Percentiles rank a stretch among this genome's conserved stretches.
phyloP scores from a whole-genome alignment of 169 alveolate species.

The Eimeria acervulina region DNA sequence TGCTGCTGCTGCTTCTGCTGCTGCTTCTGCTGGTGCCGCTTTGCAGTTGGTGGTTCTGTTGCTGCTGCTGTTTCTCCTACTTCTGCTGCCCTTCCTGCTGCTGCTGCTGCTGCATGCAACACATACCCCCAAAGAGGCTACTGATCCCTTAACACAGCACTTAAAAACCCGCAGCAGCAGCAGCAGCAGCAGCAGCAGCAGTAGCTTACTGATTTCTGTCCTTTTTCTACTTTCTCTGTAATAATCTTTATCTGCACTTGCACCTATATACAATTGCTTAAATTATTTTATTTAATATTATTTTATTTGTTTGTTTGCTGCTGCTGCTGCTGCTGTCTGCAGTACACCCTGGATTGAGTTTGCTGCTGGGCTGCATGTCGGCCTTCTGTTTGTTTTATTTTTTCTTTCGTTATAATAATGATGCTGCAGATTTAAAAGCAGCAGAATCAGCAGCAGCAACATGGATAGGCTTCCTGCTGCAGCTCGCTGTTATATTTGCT shows the following conservation, averaged over 20 bases:
- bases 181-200: not conserved
- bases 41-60: not conserved
- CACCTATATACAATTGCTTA: not conserved
- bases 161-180: not conserved
- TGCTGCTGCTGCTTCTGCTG: not conserved
- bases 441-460: not conserved
- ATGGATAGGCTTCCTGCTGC: constrained; percentile 2
- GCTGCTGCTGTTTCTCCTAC: not conserved
- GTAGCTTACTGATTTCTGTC: too few species aligned
- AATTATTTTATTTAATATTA: not conserved
- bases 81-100: too few species aligned
- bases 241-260: not conserved
- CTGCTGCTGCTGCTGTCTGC: not conserved
- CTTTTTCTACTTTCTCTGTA: not conserved
- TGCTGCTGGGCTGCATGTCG: not conserved
- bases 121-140: not conserved
- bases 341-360: constrained; percentile 6
- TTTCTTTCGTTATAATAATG: not conserved
- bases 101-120: too few species aligned
- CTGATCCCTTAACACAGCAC: not conserved
- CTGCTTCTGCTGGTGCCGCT: not conserved
- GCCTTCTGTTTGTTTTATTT: not conserved
- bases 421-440: not conserved
- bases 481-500: constrained; percentile 4
- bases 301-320: not conserved